phyloP scores from a whole-genome alignment of 495 filamentous ascomycete genomes.

The Corynascus novoguineensis region DNA sequence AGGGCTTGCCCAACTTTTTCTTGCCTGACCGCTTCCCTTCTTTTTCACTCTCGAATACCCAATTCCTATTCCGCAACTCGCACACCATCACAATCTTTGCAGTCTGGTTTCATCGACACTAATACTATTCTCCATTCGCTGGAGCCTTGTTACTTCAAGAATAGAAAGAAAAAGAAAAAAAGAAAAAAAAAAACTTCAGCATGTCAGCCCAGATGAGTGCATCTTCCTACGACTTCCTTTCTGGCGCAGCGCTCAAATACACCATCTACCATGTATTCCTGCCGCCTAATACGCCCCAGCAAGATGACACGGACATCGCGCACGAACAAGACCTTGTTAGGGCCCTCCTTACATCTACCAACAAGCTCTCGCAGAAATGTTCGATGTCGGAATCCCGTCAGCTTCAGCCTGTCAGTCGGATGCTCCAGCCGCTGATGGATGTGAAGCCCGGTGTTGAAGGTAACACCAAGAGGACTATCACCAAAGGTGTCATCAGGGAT shows the following conservation, averaged over 20 bases:
- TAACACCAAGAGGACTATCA: not conserved
- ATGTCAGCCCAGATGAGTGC: not conserved
- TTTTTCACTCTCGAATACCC: no score
- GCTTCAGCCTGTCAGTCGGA: not conserved
- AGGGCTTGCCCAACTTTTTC: no score
- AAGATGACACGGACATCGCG: slow-evolving; percentile 30
- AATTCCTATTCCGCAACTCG: no score
- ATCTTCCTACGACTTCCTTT: not conserved
- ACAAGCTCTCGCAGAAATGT: not conserved
- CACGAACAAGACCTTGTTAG: slow-evolving; percentile 15
- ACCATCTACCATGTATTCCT: slow-evolving; percentile 56
- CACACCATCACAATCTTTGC: no score
- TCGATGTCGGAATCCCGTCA: not conserved
- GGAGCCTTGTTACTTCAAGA: not conserved
- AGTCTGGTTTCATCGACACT: no score
- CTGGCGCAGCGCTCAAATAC: slow-evolving; percentile 27
- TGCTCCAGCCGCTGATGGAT: slow-evolving; percentile 8
- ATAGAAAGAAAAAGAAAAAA: not conserved
- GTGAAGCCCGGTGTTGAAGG: not conserved
- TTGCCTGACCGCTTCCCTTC: no score
- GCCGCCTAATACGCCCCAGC: slow-evolving; percentile 52
- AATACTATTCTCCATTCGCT: not conserved
- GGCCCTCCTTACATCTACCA: slow-evolving; percentile 18
- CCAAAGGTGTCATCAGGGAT: not conserved
- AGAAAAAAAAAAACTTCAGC: no score